Evolutionary conservation across 2,329 filamentous ascomycete species (phyloP).

Genomic region (Iodosphaeria phyllophila): DNA sequence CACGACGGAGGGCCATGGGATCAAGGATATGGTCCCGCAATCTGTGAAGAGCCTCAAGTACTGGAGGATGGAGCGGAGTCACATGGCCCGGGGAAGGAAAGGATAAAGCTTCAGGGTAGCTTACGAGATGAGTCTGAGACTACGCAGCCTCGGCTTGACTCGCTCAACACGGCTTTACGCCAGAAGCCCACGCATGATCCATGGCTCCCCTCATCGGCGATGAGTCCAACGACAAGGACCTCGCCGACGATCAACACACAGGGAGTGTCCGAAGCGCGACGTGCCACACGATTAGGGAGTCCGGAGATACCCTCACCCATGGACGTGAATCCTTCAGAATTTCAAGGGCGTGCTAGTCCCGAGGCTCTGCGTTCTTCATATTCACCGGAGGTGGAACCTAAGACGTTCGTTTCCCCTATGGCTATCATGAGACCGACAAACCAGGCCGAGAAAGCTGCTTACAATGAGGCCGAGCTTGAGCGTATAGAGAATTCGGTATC

Average conservation of each 20-base stretch:
- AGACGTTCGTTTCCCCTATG: conserved; percentile 14
- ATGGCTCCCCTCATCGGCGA: conserved; percentile 3
- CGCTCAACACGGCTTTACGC: conserved; percentile 1
- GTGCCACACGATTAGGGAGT: conserved; percentile 14
- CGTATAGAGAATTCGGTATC: conserved; percentile 13
- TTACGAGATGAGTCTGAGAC: background rate
- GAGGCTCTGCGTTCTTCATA: conserved; percentile 10
- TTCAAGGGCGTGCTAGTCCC: conserved; percentile 6
- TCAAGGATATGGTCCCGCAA: too few species aligned
- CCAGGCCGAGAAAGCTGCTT: conserved; percentile 13
- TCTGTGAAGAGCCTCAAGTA: conserved; percentile 12
- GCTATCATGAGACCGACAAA: conserved; percentile 14
- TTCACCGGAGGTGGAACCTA: conserved; percentile 11
- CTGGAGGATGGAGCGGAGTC: too few species aligned
- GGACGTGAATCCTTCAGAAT: conserved; percentile 9
- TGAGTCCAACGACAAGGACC: conserved; percentile 3
- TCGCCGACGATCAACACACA: conserved; percentile 9
- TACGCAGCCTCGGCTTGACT: conserved; percentile 1
- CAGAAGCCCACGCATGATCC: conserved; percentile 1
- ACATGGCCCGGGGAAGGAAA: too few species aligned
- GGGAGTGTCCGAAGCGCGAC: conserved; percentile 6
- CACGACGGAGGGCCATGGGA: too few species aligned
- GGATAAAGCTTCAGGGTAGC: too few species aligned
- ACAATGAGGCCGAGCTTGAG: conserved; percentile 11
- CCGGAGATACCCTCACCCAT: conserved; percentile 16